Evolutionary conservation across 2,329 filamentous ascomycete genomes (phyloP).

Genomic region (Kalaharituber pfeilii): DNA sequence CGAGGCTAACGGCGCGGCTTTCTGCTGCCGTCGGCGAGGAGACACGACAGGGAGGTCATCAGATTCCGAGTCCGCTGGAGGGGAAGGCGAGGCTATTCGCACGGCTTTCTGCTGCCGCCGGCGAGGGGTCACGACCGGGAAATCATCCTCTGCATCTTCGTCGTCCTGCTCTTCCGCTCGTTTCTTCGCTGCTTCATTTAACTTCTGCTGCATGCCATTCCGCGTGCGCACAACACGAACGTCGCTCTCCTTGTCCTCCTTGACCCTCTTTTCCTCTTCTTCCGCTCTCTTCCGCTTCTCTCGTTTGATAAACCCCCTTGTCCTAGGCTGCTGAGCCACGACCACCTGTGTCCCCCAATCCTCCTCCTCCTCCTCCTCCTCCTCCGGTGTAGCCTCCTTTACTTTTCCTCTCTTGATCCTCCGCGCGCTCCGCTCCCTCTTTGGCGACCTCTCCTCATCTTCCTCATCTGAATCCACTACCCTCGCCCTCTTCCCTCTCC

Average conservation of each 20-base stretch:
- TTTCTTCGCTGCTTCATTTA: neutral
- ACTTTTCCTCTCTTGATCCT: slow-evolving; percentile 5
- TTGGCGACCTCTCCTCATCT: neutral
- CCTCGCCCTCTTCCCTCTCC: neutral
- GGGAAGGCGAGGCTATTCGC: neutral
- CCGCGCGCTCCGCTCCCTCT: slow-evolving; percentile 2
- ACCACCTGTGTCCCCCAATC: neutral
- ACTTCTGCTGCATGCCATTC: neutral
- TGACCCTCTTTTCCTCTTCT: neutral
- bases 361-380: slow-evolving; percentile 5
- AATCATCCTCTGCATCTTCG: neutral
- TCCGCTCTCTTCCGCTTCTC: slow-evolving; percentile 9
- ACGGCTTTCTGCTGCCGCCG: neutral
- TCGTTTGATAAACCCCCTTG: neutral
- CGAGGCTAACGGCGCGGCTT: neutral
- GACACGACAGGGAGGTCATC: too few relatives aligned
- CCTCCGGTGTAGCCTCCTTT: slow-evolving; percentile 5
- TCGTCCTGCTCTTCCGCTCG: too few relatives aligned
- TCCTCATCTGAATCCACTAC: slow-evolving; percentile 1
- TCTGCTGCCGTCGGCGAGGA: neutral
- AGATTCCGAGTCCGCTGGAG: neutral
- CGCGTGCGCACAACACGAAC: neutral
- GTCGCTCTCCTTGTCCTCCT: neutral
- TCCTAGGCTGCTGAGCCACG: neutral
- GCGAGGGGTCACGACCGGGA: neutral